A percentile compares a stretch with the other conserved stretches of the same genome.
Conservation (phyloP, 2,329 filamentous ascomycete genomes). For the Coniochaeta prunicola region DNA sequence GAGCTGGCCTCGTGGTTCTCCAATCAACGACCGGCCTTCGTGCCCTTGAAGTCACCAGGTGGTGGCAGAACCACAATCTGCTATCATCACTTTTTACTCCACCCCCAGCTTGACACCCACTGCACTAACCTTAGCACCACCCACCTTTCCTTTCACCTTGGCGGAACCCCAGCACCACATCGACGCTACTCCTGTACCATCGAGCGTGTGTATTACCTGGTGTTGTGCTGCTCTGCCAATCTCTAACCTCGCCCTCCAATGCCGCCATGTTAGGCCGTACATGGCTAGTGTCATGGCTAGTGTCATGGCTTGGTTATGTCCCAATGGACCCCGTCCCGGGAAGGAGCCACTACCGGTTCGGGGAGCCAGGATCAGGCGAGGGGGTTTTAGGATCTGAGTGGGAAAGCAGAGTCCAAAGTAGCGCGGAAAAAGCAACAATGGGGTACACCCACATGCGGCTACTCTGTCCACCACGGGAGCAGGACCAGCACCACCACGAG, state of each 20-base stretch:
- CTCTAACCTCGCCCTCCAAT: background rate
- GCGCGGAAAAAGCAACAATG: background rate
- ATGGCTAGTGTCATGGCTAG: slow-evolving; percentile 9
- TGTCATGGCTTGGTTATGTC: slow-evolving; percentile 13
- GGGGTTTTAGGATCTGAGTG: background rate
- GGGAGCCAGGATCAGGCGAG: background rate
- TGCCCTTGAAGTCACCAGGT: background rate
- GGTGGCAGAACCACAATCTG: background rate
- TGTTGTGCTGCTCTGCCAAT: slow-evolving; percentile 4
- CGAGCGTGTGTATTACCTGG: slow-evolving; percentile 2
- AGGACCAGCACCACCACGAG: background rate
- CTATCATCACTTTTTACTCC: background rate
- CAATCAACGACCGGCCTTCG: background rate
- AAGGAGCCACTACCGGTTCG: background rate
- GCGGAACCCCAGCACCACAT: background rate
- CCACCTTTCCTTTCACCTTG: background rate
- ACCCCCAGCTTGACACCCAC: background rate
- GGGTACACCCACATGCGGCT: background rate
- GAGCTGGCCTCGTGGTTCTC: background rate
- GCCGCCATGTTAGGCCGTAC: slow-evolving; percentile 2
- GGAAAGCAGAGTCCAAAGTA: background rate
- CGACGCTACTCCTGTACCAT: slow-evolving; percentile 1
- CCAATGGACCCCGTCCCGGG: slow-evolving; percentile 9
- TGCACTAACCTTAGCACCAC: background rate
- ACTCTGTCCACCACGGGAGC: background rate